Conservation (phyloP, 345 rosid genomes). For the Cardiospermum halicacabum region DNA sequence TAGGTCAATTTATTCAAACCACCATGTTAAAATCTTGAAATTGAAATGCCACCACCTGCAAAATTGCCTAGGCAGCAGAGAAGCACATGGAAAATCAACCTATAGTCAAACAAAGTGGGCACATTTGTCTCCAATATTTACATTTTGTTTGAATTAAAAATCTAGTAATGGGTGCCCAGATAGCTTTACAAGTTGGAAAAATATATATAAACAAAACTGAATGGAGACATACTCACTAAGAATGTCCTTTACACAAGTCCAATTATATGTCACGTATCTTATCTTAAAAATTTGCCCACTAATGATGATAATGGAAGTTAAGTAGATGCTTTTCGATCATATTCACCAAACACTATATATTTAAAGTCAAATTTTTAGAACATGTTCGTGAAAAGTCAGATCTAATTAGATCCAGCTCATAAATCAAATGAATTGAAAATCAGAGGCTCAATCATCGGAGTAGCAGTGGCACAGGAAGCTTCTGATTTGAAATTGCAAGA, state of each 20-base stretch:
- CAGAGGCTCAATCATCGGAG: neutral
- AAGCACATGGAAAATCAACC: neutral
- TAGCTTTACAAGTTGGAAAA: neutral
- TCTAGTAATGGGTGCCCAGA: neutral
- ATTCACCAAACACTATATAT: neutral
- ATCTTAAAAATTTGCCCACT: neutral
- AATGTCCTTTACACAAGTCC: neutral
- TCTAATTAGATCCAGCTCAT: neutral
- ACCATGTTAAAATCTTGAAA: neutral
- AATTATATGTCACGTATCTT: neutral
- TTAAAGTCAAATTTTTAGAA: neutral
- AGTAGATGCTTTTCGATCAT: neutral
- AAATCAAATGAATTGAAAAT: neutral
- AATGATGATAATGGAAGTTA: neutral
- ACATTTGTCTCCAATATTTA: neutral
- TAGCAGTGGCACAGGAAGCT: no score
- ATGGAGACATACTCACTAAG: neutral
- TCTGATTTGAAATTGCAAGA: neutral
- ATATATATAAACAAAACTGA: slow-evolving; percentile 7
- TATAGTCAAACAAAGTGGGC: neutral
- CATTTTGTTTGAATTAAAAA: neutral
- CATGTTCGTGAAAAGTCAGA: neutral
- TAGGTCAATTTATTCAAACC: neutral
- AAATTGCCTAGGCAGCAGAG: neutral
- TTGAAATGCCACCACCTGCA: neutral